Conservation (phyloP, 495 filamentous ascomycete genomes). For the Aspergillus sclerotioniger region DNA sequence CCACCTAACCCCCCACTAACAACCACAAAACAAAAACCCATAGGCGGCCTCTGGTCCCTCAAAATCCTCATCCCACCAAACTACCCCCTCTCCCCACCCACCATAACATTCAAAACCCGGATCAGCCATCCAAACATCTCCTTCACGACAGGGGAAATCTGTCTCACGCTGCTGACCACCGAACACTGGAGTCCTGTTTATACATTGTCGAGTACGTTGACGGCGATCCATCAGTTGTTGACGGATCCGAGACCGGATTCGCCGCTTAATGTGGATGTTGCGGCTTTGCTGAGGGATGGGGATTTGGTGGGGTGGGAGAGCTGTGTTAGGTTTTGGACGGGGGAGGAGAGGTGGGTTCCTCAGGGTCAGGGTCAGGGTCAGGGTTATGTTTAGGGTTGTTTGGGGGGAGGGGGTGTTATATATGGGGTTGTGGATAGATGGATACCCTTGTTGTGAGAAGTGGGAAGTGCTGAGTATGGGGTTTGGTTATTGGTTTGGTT, state of each 20-base stretch:
- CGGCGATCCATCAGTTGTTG: constrained; percentile 74
- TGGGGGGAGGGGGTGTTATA: too few species aligned
- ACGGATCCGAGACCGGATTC: constrained; percentile 74
- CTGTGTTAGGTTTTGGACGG: constrained; percentile 78
- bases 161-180: constrained; percentile 78
- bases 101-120: constrained; percentile 72
- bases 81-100: constrained; percentile 77
- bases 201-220: constrained; percentile 72
- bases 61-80: constrained; percentile 68
- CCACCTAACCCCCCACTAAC: neutral
- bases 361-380: too few species aligned
- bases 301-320: constrained; percentile 75
- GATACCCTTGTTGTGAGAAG: neutral
- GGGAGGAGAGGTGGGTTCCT: constrained; percentile 46
- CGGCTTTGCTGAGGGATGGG: constrained; percentile 68
- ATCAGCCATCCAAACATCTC: constrained; percentile 86
- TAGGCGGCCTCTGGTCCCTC: constrained; percentile 83
- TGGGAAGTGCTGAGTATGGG: too few species aligned
- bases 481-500: neutral
- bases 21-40: neutral
- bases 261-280: constrained; percentile 88
- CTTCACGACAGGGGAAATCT: constrained; percentile 84
- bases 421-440: too few species aligned
- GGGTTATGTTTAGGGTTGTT: neutral
- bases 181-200: constrained; percentile 82